These are phyloP conservation scores for Phytopythium ostracodes DNA, from an alignment of 352 stramenopile species.

Conservation along the genomic window DNA sequence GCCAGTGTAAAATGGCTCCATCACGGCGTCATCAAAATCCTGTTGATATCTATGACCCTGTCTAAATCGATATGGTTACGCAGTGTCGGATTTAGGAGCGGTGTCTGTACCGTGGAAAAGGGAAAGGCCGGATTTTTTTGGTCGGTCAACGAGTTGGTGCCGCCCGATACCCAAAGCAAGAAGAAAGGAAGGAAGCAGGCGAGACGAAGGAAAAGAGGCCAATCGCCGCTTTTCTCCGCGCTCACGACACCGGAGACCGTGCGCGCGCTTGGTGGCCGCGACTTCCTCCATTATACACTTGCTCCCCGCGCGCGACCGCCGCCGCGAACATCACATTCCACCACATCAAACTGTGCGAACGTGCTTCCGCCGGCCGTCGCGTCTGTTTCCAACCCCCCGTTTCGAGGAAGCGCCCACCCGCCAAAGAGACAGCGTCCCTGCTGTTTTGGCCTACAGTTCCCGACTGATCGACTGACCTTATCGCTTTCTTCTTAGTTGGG, in stretches of 20 bases:
- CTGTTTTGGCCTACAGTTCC: not conserved
- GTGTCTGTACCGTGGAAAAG: too few species aligned
- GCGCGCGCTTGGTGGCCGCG: not conserved
- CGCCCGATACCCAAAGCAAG: not conserved
- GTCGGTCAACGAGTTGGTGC: too few species aligned
- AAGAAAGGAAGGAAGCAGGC: not conserved
- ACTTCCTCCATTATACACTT: not conserved
- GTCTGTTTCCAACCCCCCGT: not conserved
- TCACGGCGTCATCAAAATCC: too few species aligned
- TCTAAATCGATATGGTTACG: too few species aligned
- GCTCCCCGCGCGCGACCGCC: not conserved
- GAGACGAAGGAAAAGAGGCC: not conserved
- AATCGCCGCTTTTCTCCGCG: conserved; percentile 2
- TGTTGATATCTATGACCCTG: too few species aligned
- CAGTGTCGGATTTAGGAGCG: too few species aligned
- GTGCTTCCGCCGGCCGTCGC: not conserved
- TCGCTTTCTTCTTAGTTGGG: not conserved
- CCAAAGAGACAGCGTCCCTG: conserved; percentile 3
- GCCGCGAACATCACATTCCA: not conserved
- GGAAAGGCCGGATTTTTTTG: too few species aligned
- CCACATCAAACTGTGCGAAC: too few species aligned
- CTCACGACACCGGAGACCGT: not conserved
- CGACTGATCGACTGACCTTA: conserved; percentile 3
- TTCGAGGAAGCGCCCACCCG: conserved; percentile 2
- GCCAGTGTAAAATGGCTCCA: too few species aligned